phyloP scores from a whole-genome alignment of 495 filamentous ascomycete species.

The Astrothelium subdiscretum region DNA sequence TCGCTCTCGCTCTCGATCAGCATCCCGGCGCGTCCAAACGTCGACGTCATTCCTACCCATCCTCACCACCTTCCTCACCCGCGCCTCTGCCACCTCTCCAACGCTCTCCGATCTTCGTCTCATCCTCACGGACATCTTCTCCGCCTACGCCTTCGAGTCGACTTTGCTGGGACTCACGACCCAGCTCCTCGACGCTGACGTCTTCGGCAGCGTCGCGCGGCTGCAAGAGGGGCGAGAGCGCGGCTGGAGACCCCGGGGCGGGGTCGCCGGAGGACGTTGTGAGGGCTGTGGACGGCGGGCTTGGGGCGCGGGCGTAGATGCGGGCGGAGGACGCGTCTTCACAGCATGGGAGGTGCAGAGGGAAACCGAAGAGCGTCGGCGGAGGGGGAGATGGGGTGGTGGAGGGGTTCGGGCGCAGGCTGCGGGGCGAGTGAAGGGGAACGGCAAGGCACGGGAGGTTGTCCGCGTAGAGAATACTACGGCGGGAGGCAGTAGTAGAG shows the following conservation, averaged over 20 bases:
- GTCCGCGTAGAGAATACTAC: constrained; percentile 8
- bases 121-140: constrained; percentile 80
- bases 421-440: constrained; percentile 13
- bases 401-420: constrained; percentile 14
- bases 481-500: background rate
- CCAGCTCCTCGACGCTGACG: constrained; percentile 73
- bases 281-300: constrained; percentile 72
- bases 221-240: constrained; percentile 64
- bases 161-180: constrained; percentile 77
- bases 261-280: constrained; percentile 44
- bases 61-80: constrained; percentile 77
- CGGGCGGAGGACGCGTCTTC: constrained; percentile 13
- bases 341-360: constrained; percentile 76
- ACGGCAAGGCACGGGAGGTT: constrained; percentile 16
- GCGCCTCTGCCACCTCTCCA: constrained; percentile 68
- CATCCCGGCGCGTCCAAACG: constrained; percentile 16
- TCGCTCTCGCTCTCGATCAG: constrained; percentile 26
- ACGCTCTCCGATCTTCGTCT: constrained; percentile 76
- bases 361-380: constrained; percentile 39
- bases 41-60: constrained; percentile 73
- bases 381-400: constrained; percentile 15
- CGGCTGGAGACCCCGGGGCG: constrained; percentile 79
- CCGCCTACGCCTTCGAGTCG: constrained; percentile 88
- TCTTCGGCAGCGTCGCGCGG: constrained; percentile 74
- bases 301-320: constrained; percentile 82